Conservation (phyloP, 78 protist species). For the Diacronema lutheri region DNA sequence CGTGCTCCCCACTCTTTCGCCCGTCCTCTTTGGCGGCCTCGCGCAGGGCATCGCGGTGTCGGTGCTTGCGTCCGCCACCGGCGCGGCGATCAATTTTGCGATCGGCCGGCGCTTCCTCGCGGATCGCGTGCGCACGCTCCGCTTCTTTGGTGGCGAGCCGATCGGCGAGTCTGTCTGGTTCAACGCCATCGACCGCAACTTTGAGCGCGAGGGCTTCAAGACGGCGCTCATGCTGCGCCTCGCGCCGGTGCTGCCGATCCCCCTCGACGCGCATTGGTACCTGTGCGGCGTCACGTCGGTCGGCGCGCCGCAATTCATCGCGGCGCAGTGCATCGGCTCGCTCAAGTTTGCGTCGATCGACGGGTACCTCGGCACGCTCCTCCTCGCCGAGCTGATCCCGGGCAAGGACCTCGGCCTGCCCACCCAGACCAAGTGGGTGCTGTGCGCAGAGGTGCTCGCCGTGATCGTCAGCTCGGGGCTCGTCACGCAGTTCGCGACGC, state of each 20-base stretch:
- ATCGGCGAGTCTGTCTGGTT: background rate
- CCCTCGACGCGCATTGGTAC: background rate
- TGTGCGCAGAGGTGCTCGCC: background rate
- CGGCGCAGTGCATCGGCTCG: background rate
- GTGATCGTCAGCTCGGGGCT: background rate
- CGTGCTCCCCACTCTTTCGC: constrained; percentile 4
- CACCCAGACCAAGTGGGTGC: background rate
- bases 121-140: no score
- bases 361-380: background rate
- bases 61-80: no score
- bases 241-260: constrained; percentile 6
- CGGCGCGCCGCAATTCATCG: background rate
- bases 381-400: background rate
- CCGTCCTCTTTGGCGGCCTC: background rate
- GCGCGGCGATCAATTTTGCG: no score
- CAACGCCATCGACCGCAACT: background rate
- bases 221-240: background rate
- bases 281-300: background rate
- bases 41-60: background rate
- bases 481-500: background rate
- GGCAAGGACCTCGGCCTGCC: background rate
- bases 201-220: background rate
- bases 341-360: background rate
- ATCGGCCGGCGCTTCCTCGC: no score
- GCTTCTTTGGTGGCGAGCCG: no score